Evolutionary conservation across 2,329 filamentous ascomycete species (phyloP), one percentile per base, ranked within the genome.

Genomic region (Zelopaecilomyces penicillatus): DNA sequence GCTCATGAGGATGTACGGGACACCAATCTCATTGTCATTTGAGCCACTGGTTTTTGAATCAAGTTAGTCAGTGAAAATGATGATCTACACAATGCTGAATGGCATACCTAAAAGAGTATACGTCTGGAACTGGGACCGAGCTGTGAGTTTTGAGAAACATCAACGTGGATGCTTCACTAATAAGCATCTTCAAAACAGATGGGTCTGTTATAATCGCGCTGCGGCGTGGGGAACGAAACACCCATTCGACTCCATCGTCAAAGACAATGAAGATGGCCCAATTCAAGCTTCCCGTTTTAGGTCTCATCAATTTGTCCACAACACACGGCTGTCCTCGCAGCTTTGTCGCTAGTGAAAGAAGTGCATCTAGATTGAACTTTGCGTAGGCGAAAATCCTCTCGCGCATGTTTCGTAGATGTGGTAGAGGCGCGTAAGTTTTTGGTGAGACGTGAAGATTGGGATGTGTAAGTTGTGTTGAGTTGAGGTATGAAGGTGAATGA

Each of bases 181-280:
- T 9, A 34, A 34, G 2, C 32, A 34, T 34, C 32, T 34, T 34
- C 32, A 12, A 34, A 9, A 12, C 32, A 9, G 32, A 9, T 9
- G 8, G 9, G 12, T 34, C 12, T 34, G 32, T 34, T 9, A 34
- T 9, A 9, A 34, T 34, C 32, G 12, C 8, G 32, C 9, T 34
- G 32, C 12, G 32, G 32, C 32, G 32, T 12, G 41, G 41, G 4
- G 41, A 43, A n/a, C 41, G 41, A 37, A 43, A 43, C 26, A 43
- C 31, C 41, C 41, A 43, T 9, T 43, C 41, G 11, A 43, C 26
- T 11, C 41, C 41, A 43, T 43, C 41, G 31, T 43, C 41, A 31
- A 43, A 43, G 12, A 9, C 19, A 6, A 43, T 3, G 26, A 43
- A 43, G 37, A 43, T 37, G 30, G 37, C 41, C 41, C 41, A 43